These are phyloP conservation scores for Venturia oleaginea DNA, from an alignment of 2,329 filamentous ascomycete genomes.

Conservation along the genomic window DNA sequence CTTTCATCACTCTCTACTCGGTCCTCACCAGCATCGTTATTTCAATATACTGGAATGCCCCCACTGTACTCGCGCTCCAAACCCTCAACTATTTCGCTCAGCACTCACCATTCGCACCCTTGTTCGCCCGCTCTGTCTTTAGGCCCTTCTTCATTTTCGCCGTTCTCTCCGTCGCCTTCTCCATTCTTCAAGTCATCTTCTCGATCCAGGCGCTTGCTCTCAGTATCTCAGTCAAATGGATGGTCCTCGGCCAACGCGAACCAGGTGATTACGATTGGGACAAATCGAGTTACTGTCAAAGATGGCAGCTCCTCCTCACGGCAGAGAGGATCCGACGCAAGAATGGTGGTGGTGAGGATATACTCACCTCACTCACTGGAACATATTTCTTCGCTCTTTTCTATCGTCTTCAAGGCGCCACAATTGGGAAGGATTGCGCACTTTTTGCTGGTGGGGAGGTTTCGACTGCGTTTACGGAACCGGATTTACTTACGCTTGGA, in stretches of 20 bases:
- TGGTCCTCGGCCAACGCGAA: slow-evolving; percentile 40
- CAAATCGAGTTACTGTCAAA: slow-evolving; percentile 47
- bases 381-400: slow-evolving; percentile 45
- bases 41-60: slow-evolving; percentile 43
- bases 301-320: slow-evolving; percentile 47
- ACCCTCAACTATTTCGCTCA: slow-evolving; percentile 31
- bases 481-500: slow-evolving; percentile 46
- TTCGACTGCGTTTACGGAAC: slow-evolving; percentile 48
- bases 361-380: slow-evolving; percentile 45
- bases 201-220: slow-evolving; percentile 35
- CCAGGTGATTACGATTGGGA: slow-evolving; percentile 51
- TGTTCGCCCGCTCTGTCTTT: slow-evolving; percentile 24
- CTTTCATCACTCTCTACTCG: slow-evolving; percentile 43
- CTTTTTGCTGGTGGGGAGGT: slow-evolving; percentile 46
- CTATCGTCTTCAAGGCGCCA: slow-evolving; percentile 45
- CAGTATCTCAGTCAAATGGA: slow-evolving; percentile 43
- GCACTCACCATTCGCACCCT: slow-evolving; percentile 18
- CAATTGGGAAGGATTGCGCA: slow-evolving; percentile 46
- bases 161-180: slow-evolving; percentile 33
- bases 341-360: slow-evolving; percentile 42
- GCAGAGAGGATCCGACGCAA: slow-evolving; percentile 43
- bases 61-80: slow-evolving; percentile 41
- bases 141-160: slow-evolving; percentile 32
- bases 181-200: slow-evolving; percentile 36
- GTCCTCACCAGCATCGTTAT: slow-evolving; percentile 38